Percentiles rank a stretch among this genome's conserved stretches.
These are phyloP conservation scores for Bipolaris victoriae DNA, from an alignment of 2,329 filamentous ascomycete genomes.

Conservation along the genomic window DNA sequence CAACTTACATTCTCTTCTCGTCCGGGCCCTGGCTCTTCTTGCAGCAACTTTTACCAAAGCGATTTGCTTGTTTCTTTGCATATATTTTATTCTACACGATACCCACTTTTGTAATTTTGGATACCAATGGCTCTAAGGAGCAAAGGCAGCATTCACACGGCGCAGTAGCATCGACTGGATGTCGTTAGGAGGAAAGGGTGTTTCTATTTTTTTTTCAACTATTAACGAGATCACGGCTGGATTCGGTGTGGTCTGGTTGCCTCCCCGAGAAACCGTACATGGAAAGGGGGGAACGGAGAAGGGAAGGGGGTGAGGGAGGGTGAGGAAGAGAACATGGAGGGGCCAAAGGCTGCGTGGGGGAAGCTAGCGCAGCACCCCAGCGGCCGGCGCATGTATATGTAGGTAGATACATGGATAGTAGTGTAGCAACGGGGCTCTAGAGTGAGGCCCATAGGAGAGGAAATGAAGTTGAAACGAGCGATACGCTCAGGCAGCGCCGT, in stretches of 20 bases:
- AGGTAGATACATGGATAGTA: slow-evolving; percentile 23
- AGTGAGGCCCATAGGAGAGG: slow-evolving; percentile 24
- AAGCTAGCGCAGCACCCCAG: slow-evolving; percentile 46
- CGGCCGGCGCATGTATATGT: slow-evolving; percentile 34
- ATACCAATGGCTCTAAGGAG: slow-evolving; percentile 30
- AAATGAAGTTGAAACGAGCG: slow-evolving; percentile 35
- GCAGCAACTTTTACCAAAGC: slow-evolving; percentile 25
- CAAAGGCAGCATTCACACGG: slow-evolving; percentile 33
- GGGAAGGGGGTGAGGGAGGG: neutral
- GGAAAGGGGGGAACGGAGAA: neutral
- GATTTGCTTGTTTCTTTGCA: slow-evolving; percentile 45
- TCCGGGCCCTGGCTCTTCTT: slow-evolving; percentile 16
- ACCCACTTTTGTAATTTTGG: slow-evolving; percentile 50
- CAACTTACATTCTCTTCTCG: slow-evolving; percentile 31
- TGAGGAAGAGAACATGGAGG: slow-evolving; percentile 1
- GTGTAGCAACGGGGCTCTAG: slow-evolving; percentile 22
- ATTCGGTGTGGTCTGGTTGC: slow-evolving; percentile 2
- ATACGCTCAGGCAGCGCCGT: slow-evolving; percentile 29
- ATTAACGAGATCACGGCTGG: slow-evolving; percentile 34
- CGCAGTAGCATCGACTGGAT: slow-evolving; percentile 31
- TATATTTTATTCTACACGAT: slow-evolving; percentile 46
- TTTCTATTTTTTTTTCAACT: slow-evolving; percentile 18
- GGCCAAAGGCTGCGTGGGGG: slow-evolving; percentile 27
- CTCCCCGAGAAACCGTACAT: neutral
- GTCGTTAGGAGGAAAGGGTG: slow-evolving; percentile 30